phyloP scores from a whole-genome alignment of 2,329 filamentous ascomycete species.

The Ceratocystis lukuohia region DNA sequence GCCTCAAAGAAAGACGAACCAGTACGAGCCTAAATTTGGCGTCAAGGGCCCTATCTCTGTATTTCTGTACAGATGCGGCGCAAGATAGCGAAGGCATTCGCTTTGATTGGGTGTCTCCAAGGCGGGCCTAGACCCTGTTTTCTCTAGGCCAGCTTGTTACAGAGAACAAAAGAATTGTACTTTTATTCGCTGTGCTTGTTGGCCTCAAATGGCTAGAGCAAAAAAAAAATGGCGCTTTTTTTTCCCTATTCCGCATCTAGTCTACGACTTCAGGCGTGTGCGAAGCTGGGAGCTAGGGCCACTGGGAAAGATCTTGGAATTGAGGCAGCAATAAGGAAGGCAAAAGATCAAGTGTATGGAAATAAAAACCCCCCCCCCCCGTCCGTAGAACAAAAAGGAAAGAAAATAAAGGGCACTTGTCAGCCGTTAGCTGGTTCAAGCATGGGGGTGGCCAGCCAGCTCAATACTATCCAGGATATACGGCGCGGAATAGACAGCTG shows the following conservation, averaged over 20 bases:
- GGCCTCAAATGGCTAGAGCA: not conserved
- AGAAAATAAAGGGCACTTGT: not conserved
- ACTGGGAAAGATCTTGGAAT: not conserved
- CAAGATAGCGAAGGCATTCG: not conserved
- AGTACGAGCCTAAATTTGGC: conserved; percentile 1
- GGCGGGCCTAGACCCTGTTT: not conserved
- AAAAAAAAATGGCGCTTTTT: not conserved
- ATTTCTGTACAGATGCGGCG: not conserved
- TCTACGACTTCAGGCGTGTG: not conserved
- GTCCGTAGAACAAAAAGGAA: not conserved
- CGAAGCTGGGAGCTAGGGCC: not conserved
- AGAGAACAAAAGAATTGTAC: not conserved
- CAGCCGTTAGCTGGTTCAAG: not conserved
- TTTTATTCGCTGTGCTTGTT: not conserved
- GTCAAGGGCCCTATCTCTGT: not conserved
- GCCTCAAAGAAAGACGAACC: not conserved
- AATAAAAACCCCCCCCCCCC: not conserved
- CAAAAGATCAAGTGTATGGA: not conserved
- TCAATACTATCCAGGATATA: too few species aligned
- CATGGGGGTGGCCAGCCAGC: not conserved
- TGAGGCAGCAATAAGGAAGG: not conserved
- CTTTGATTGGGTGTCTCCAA: not conserved
- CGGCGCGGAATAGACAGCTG: not conserved
- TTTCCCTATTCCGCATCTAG: not conserved
- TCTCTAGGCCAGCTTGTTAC: not conserved